Percentiles rank a stretch among this genome's conserved stretches.
Conservation (phyloP, 257 asterid genomes). For the Thymus mandschuricus region DNA sequence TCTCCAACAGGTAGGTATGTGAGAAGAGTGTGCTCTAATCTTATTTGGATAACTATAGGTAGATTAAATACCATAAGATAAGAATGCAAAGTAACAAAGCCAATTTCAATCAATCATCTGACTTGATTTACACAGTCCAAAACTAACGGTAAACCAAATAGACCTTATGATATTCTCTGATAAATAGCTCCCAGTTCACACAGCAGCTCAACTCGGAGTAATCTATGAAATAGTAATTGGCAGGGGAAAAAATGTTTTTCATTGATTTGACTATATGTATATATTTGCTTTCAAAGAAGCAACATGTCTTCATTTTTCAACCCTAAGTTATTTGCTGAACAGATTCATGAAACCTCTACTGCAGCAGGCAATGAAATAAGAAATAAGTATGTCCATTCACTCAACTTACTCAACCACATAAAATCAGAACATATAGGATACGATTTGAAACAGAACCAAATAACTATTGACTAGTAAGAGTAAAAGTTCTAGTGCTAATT, state of each 20-base stretch:
- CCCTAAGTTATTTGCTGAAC: too few species aligned
- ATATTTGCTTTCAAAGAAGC: too few species aligned
- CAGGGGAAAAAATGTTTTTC: not conserved
- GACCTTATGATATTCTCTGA: not conserved
- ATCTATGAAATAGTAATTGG: not conserved
- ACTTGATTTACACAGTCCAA: not conserved
- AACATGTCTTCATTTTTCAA: too few species aligned
- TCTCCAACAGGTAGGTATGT: too few species aligned
- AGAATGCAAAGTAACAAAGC: too few species aligned
- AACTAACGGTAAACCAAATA: not conserved
- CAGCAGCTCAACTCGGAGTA: not conserved
- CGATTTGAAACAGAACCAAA: not conserved
- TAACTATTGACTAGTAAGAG: not conserved
- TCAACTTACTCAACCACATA: too few species aligned
- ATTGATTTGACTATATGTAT: too few species aligned
- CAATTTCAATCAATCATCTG: not conserved
- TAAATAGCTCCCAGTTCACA: not conserved
- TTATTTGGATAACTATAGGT: not conserved
- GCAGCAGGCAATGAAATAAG: too few species aligned
- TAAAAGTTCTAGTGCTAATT: not conserved
- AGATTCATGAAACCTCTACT: too few species aligned
- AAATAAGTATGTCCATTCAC: too few species aligned
- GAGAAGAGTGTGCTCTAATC: not conserved
- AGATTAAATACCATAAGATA: not conserved
- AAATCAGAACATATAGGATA: too few species aligned